Percentiles rank a stretch among this genome's conserved stretches.
Conservation (phyloP, 176 grass and related monocot genomes). For the sorghum (Sorghum bicolor) region Sorghum_bicolor_NCBIv3 NC_012873.2:62501501-62502000, state of each 20-base stretch:
- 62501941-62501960: neutral
- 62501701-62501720: slow-evolving; percentile 1
- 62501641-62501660: slow-evolving; percentile 5
- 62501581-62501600: neutral
- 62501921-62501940: neutral
- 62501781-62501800: slow-evolving; percentile 45
- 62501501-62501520: slow-evolving; percentile 14
- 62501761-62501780: slow-evolving; percentile 83
- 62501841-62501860: slow-evolving; percentile 99
- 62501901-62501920: slow-evolving; percentile 61
- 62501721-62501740: neutral
- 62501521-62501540: slow-evolving; percentile 19
- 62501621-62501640: neutral
- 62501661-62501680: neutral
- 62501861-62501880: slow-evolving; percentile 79
- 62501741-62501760: slow-evolving; percentile 44
- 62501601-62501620: neutral
- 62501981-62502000: neutral
- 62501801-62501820: slow-evolving; percentile 55
- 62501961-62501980: neutral
- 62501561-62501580: slow-evolving; percentile 27
- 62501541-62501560: neutral
- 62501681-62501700: slow-evolving; percentile 34
- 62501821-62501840: slow-evolving; percentile 85
- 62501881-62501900: slow-evolving; percentile 90